Percentiles rank a stretch among this genome's conserved stretches.
phyloP scores from a whole-genome alignment of 306 rosid species.

The Gleditsia sinensis region DNA sequence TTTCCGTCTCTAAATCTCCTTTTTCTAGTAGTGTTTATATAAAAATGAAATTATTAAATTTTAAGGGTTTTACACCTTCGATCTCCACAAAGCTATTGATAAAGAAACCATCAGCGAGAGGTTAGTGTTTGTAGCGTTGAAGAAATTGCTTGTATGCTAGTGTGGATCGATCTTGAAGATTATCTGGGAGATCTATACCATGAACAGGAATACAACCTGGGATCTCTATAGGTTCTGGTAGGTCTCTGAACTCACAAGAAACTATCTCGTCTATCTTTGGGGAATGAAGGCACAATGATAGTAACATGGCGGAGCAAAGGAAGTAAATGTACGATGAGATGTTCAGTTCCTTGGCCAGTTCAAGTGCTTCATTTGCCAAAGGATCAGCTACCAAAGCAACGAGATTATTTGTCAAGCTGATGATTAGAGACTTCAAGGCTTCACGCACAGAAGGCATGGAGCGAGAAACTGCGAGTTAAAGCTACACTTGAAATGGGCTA shows the following conservation, averaged over 20 bases:
- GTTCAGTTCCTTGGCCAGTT: slow-evolving; percentile 34
- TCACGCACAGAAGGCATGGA: slow-evolving; percentile 30
- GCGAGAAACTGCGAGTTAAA: slow-evolving; percentile 14
- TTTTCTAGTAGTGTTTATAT: no score
- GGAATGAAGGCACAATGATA: slow-evolving; percentile 31
- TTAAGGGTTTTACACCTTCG: no score
- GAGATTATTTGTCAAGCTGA: not conserved
- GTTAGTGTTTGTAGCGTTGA: slow-evolving; percentile 9
- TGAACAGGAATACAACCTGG: slow-evolving; percentile 44
- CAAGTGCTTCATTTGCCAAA: slow-evolving; percentile 31
- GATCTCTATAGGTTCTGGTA: slow-evolving; percentile 23
- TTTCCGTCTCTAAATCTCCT: no score
- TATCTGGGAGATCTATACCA: slow-evolving; percentile 42
- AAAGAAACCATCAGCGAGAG: slow-evolving; percentile 38
- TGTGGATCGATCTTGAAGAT: slow-evolving; percentile 29
- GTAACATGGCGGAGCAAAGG: slow-evolving; percentile 37
- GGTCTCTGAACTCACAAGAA: slow-evolving; percentile 39
- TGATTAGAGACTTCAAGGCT: not conserved
- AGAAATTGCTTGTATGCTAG: slow-evolving; percentile 37
- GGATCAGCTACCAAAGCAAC: slow-evolving; percentile 41
- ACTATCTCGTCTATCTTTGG: slow-evolving; percentile 28
- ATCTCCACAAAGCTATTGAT: slow-evolving; percentile 38
- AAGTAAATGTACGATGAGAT: slow-evolving; percentile 38
- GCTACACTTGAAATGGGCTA: not conserved
- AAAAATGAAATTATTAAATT: no score